Conservation (phyloP, 371 early-diverging fungal species). For the Gilbertella persicaria region DNA sequence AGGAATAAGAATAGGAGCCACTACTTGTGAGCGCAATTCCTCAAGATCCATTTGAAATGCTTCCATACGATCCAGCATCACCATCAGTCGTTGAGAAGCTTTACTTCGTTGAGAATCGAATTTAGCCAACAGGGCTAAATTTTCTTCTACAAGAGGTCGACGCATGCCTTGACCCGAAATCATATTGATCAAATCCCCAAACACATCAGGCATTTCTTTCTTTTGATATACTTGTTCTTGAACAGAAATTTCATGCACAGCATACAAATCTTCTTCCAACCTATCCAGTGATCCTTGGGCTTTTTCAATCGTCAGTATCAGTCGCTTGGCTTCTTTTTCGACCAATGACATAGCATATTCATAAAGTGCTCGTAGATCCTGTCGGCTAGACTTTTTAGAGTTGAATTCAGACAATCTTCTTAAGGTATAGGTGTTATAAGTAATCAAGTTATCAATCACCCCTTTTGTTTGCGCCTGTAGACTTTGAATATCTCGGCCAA, state of each 20-base stretch:
- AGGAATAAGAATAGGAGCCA: slow-evolving; percentile 38
- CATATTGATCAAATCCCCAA: slow-evolving; percentile 37
- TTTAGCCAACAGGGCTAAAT: slow-evolving; percentile 34
- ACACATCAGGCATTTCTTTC: slow-evolving; percentile 29
- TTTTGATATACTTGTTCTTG: slow-evolving; percentile 43
- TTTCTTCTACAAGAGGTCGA: slow-evolving; percentile 38
- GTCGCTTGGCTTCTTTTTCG: slow-evolving; percentile 39
- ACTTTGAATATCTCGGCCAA: slow-evolving; percentile 41
- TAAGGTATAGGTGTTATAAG: slow-evolving; percentile 49
- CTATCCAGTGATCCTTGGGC: slow-evolving; percentile 32
- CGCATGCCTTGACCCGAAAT: slow-evolving; percentile 34
- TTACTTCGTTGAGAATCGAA: slow-evolving; percentile 38
- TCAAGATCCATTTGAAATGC: slow-evolving; percentile 52
- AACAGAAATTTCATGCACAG: slow-evolving; percentile 44
- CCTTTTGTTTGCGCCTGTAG: slow-evolving; percentile 26
- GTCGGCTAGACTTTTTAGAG: slow-evolving; percentile 28
- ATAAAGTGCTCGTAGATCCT: slow-evolving; percentile 39
- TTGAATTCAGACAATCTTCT: slow-evolving; percentile 38
- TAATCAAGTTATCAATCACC: slow-evolving; percentile 45
- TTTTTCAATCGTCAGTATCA: slow-evolving; percentile 40
- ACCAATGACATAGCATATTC: slow-evolving; percentile 45
- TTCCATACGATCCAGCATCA: slow-evolving; percentile 46
- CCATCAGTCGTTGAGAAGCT: slow-evolving; percentile 35
- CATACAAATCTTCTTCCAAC: slow-evolving; percentile 41
- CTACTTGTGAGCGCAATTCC: slow-evolving; percentile 47